Base-by-base conservation (phyloP, 495 filamentous ascomycete species). In the Astrothelium subdiscretum region DNA sequence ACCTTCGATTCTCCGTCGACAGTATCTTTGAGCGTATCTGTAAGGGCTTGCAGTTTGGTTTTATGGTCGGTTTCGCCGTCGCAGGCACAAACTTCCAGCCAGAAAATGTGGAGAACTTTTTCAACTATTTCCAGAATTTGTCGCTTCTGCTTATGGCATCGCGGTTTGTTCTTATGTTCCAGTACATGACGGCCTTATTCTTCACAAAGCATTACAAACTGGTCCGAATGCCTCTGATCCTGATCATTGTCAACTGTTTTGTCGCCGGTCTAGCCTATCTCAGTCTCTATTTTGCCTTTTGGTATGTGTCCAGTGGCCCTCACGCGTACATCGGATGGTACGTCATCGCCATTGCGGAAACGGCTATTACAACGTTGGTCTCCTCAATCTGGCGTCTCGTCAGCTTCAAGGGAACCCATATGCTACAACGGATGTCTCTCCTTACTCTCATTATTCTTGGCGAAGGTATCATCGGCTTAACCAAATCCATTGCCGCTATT, bases 361-460 rank as follows among this genome's bases (percentile, higher is more conserved):
- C 79, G 54, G 67, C 78, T 59, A 68, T 78, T 20, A 76, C 83
- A 8, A 80, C 86, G 60, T 70, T 69, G n/a, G 71, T 82, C 8
- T 85, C 84, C 35, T 79, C 73, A 61, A 62, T 75, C 32, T 84
- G 77, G 67, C 72, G 79, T 18, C 75, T 79, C 51, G 74, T 88
- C 54, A 83, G 79, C 59, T 85, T 88, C 71, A 79, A 86, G 68
- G 77, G 82, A 40, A 87, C 84, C 12, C 83, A 87, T 68, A 71
- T 88, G 62, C 82, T 85, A 57, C 80, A 86, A 61, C 77, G 86
- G 44, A 81, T 88, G 79, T 80, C 81, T 3, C 79, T 88, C 12
- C 75, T 88, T 8, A 88, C 85, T 0, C 76, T 88, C 54, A 87
- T 87, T 66, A 85, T 87, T 61, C 79, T 88, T 57, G 86, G 86